Conservation (phyloP, 2,329 filamentous ascomycete species). For the Verticillium nubilum region DNA sequence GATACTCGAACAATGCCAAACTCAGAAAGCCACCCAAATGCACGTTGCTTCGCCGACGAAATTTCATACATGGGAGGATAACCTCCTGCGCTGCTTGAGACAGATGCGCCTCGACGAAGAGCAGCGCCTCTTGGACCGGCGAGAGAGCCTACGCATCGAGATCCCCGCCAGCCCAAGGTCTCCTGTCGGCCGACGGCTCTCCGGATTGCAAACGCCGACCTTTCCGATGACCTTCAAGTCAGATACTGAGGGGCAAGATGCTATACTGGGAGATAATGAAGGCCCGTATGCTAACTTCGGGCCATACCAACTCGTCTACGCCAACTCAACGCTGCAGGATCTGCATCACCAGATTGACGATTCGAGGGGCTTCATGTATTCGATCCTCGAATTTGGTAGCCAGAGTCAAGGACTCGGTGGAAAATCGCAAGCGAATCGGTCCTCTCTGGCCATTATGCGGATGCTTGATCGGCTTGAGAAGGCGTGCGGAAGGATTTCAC, state of each 20-base stretch:
- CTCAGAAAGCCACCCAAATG: background rate
- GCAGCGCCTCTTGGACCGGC: background rate
- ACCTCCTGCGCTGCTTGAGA: background rate
- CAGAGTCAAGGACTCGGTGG: background rate
- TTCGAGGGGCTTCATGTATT: background rate
- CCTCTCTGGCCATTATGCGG: background rate
- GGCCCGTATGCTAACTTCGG: background rate
- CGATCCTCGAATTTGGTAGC: background rate
- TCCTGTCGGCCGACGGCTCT: background rate
- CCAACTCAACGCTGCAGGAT: background rate
- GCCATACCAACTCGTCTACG: background rate
- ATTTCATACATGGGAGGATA: background rate
- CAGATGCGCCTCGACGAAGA: background rate
- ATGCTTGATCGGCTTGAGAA: background rate
- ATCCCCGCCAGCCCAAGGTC: background rate
- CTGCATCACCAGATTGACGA: constrained; percentile 1
- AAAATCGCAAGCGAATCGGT: too few relatives aligned
- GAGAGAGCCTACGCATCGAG: background rate
- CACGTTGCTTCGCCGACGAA: background rate
- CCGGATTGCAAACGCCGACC: background rate
- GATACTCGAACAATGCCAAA: too few relatives aligned
- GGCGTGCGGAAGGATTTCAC: background rate
- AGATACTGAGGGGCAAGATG: background rate
- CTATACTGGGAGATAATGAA: background rate
- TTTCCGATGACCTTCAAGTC: background rate